Conservation (phyloP, 208 protist genomes). For the Leishmania guyanensis region DNA sequence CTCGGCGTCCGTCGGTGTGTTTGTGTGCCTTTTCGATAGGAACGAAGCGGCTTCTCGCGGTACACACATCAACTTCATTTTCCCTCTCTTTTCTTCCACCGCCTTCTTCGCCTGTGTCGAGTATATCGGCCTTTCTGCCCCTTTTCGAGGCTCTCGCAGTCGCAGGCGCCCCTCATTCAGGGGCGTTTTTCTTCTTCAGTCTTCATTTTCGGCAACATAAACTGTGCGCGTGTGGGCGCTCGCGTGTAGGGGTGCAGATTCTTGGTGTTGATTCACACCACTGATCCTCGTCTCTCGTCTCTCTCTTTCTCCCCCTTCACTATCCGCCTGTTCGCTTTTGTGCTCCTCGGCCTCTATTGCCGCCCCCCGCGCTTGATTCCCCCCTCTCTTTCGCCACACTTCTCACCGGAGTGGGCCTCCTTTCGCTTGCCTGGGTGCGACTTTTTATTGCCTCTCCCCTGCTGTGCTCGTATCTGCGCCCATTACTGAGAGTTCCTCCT, state of each 20-base stretch:
- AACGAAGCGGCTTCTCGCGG: too few species aligned
- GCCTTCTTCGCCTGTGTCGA: not conserved
- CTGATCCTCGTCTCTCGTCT: not conserved
- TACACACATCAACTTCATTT: too few species aligned
- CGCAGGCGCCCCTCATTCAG: not conserved
- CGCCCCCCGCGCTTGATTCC: slow-evolving; percentile 2
- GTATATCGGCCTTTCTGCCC: not conserved
- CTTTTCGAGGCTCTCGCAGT: not conserved
- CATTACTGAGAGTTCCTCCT: not conserved
- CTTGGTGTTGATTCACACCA: not conserved
- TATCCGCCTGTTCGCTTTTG: not conserved
- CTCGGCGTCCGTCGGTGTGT: too few species aligned
- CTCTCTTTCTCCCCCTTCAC: not conserved
- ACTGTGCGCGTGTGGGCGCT: not conserved
- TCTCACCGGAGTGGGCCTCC: not conserved
- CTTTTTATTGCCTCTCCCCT: not conserved
- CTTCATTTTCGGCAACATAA: not conserved
- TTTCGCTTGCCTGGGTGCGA: not conserved
- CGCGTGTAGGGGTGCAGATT: not conserved
- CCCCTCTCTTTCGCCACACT: not conserved
- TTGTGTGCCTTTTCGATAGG: too few species aligned
- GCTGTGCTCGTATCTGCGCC: not conserved
- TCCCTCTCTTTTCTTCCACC: too few species aligned
- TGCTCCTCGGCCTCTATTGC: slow-evolving; percentile 12
- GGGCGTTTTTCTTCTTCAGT: not conserved